These are phyloP conservation scores for Fimicolochytrium jonesii DNA, from an alignment of 192 early-diverging fungal genomes.

Conservation along the genomic window DNA sequence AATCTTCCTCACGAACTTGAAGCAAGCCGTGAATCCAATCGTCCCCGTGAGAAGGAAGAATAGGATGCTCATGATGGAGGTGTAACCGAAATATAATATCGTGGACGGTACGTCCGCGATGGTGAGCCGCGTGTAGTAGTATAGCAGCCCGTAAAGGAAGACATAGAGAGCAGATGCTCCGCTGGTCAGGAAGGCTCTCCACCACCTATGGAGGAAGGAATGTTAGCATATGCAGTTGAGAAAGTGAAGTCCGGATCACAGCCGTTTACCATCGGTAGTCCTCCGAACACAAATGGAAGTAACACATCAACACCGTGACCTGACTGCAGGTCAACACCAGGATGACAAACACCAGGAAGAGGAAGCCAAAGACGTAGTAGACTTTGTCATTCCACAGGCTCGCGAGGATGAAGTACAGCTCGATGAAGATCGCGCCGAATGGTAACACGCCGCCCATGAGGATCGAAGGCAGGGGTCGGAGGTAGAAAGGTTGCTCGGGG, in stretches of 20 bases:
- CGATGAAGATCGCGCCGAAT: slow-evolving; percentile 61
- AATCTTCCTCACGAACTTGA: slow-evolving; percentile 68
- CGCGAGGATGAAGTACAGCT: slow-evolving; percentile 58
- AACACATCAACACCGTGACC: slow-evolving; percentile 52
- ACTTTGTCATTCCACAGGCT: slow-evolving; percentile 49
- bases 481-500: slow-evolving; percentile 71
- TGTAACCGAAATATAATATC: slow-evolving; percentile 66
- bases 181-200: slow-evolving; percentile 78
- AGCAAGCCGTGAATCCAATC: slow-evolving; percentile 69
- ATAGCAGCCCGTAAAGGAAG: slow-evolving; percentile 74
- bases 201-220: slow-evolving; percentile 92
- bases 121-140: slow-evolving; percentile 63
- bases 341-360: slow-evolving; percentile 49
- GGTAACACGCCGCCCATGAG: slow-evolving; percentile 69
- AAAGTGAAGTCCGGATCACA: not conserved
- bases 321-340: slow-evolving; percentile 48
- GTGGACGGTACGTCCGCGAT: slow-evolving; percentile 63
- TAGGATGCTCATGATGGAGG: slow-evolving; percentile 59
- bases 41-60: slow-evolving; percentile 73
- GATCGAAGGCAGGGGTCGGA: slow-evolving; percentile 51
- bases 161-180: slow-evolving; percentile 74
- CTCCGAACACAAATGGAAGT: slow-evolving; percentile 57
- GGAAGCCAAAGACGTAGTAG: slow-evolving; percentile 60
- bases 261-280: not conserved
- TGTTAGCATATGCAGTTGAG: not conserved